Conservation (phyloP, 495 filamentous ascomycete species). For the Emericellopsis terricola region DNA sequence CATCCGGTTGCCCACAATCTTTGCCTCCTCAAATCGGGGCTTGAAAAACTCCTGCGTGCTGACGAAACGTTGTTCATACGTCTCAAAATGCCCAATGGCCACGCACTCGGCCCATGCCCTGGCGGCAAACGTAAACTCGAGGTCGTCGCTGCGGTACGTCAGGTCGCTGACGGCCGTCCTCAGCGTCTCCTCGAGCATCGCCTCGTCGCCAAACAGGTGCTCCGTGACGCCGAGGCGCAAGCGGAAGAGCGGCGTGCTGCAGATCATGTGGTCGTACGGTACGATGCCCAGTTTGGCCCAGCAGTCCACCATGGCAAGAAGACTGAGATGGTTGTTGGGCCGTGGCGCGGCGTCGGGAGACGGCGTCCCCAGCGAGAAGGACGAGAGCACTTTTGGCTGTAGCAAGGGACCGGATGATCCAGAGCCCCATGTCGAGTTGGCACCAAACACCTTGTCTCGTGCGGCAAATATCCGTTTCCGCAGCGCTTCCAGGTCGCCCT, state of each 20-base stretch:
- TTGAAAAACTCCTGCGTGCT: conserved; percentile 81
- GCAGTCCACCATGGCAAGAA: conserved; percentile 97
- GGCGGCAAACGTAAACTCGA: conserved; percentile 95
- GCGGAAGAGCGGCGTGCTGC: conserved; percentile 94
- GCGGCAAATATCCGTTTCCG: conserved; percentile 59
- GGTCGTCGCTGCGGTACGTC: conserved; percentile 75
- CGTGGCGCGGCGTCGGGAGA: conserved; percentile 20
- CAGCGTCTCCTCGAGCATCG: conserved; percentile 69
- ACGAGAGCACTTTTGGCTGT: conserved; percentile 68
- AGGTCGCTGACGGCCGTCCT: conserved; percentile 73
- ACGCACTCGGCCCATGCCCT: conserved; percentile 91
- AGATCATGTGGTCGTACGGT: conserved; percentile 98
- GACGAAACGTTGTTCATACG: conserved; percentile 77
- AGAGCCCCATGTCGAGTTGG: conserved; percentile 25
- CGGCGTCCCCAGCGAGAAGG: conserved; percentile 54
- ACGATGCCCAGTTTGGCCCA: conserved; percentile 88
- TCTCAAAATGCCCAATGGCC: conserved; percentile 73
- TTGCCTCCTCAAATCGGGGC: conserved; percentile 70
- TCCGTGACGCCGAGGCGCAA: conserved; percentile 96
- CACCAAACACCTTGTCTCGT: conserved; percentile 60
- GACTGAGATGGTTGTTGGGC: conserved; percentile 80
- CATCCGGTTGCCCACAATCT: conserved; percentile 84
- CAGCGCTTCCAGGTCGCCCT: conserved; percentile 65
- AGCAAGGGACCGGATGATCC: conserved; percentile 48
- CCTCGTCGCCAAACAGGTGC: conserved; percentile 77